A percentile compares a stretch with the other conserved stretches of the same genome.
phyloP scores from a whole-genome alignment of 1,284 basidiomycete genomes.

The Blastosporella zonata region DNA sequence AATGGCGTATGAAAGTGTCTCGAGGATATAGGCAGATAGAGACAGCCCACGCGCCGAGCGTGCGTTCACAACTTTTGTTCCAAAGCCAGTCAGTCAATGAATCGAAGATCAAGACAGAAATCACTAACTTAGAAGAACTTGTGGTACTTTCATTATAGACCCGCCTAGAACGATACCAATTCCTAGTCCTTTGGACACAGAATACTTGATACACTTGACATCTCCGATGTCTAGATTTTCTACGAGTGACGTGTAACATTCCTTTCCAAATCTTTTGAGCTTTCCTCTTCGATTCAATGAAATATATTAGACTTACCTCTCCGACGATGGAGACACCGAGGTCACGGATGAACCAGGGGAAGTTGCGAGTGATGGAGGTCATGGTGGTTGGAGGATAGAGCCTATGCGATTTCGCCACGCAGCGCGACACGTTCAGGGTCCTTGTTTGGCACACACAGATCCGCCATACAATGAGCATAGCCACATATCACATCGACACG shows the following conservation, averaged over 20 bases:
- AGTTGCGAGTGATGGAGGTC: slow-evolving; percentile 67
- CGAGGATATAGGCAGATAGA: slow-evolving; percentile 71
- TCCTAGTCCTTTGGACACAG: slow-evolving; percentile 90
- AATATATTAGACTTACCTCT: slow-evolving; percentile 43
- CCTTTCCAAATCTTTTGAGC: slow-evolving; percentile 37
- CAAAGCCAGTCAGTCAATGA: background rate
- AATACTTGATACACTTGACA: slow-evolving; percentile 84
- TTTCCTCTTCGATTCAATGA: background rate
- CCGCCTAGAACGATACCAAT: slow-evolving; percentile 92
- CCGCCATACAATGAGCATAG: slow-evolving; percentile 8
- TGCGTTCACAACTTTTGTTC: slow-evolving; percentile 42
- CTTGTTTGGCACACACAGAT: background rate
- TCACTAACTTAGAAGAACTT: slow-evolving; percentile 70
- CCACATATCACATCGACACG: slow-evolving; percentile 4
- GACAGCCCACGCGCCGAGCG: slow-evolving; percentile 79
- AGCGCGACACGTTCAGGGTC: slow-evolving; percentile 2
- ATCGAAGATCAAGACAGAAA: background rate
- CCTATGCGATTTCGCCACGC: background rate
- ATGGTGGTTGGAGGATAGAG: slow-evolving; percentile 34
- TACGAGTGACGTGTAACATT: slow-evolving; percentile 90
- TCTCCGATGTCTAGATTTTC: slow-evolving; percentile 88
- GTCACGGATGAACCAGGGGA: slow-evolving; percentile 82
- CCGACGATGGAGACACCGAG: slow-evolving; percentile 83
- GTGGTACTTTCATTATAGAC: slow-evolving; percentile 94
- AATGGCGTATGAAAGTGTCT: slow-evolving; percentile 80